Evolutionary conservation across 148 eudicot species (phyloP).

Genomic region (Silene conica): DNA sequence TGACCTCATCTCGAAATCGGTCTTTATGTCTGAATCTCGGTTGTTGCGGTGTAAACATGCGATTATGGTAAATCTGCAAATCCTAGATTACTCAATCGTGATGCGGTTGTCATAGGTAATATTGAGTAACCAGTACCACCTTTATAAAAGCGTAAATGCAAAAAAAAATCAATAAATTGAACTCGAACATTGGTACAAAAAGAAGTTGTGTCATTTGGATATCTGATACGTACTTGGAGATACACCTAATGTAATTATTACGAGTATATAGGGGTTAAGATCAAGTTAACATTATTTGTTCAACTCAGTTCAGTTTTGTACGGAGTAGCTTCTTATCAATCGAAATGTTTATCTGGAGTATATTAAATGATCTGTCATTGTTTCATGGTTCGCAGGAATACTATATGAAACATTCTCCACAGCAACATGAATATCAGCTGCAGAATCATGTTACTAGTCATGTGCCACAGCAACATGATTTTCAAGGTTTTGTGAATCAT

Average conservation of each 20-base stretch:
- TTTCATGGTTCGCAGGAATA: conserved; percentile 23
- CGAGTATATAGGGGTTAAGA: neutral
- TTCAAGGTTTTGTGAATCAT: conserved; percentile 26
- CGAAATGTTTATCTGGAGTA: neutral
- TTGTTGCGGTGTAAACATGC: too few species aligned
- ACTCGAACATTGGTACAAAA: neutral
- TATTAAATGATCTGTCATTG: neutral
- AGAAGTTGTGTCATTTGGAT: neutral
- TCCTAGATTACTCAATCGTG: too few species aligned
- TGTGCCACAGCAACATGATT: conserved; percentile 17
- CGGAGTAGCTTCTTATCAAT: too few species aligned
- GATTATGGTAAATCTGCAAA: neutral
- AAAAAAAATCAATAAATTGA: too few species aligned
- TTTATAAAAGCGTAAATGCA: too few species aligned
- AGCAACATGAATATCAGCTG: conserved; percentile 25
- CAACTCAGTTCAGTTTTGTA: neutral
- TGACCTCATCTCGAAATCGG: too few species aligned
- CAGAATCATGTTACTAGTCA: conserved; percentile 14
- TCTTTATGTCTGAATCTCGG: too few species aligned
- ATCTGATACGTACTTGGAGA: neutral
- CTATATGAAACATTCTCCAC: conserved; percentile 21
- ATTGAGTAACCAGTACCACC: too few species aligned
- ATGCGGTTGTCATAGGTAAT: too few species aligned
- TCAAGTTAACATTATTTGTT: neutral
- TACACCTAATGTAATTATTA: neutral